Evolutionary conservation across 257 asterid genomes (phyloP), one percentile per base, ranked within the genome.

Genomic region (Petrea volubilis): DNA sequence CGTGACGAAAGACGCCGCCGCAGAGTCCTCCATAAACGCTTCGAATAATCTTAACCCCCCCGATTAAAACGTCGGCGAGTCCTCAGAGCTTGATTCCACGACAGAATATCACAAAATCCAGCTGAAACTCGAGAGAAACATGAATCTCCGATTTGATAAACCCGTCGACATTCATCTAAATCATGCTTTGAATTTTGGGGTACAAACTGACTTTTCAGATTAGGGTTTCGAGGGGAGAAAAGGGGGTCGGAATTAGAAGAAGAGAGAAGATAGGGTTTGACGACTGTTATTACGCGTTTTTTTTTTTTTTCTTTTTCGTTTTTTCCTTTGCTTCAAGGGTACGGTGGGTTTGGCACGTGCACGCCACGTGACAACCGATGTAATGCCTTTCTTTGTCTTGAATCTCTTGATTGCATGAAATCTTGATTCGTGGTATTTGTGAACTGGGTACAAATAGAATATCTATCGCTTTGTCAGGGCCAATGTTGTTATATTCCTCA

Each of bases 11-110:
- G 85, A 66, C 66, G 80, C 78, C 78, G 88, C 40, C 58, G 78
- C 82, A 79, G 94, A 84, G 81, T 87, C 88, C 68, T 86, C 99
- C 99, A 89, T 94, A 25, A 31, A 44, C 33, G 74, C 70, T 66
- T 80, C 82, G 70, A 77, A 71, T 18, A 75, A 64, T 43, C 65
- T 41, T 64, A 8, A n/a, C n/a, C n/a, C 14, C 29, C 13, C 29
- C 66, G 69, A 63, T 52, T 66, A 67, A 73, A 55, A 41, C 10
- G 23, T 57, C 13, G n/a, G 71, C 44, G 69, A 64, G 81, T 55
- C 59, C 63, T 73, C 68, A 68, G 83, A 70, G 77, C 43, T 78
- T 29, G 71, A 55, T 65, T 55, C 38, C 5, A 20, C 14, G 64
- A 73, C 51, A 64, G 61, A 3, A 60, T 74, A 85, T 75, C 95